These are phyloP conservation scores for Halophytophthora polymorphica DNA, from an alignment of 352 stramenopile species.

Conservation along the genomic window DNA sequence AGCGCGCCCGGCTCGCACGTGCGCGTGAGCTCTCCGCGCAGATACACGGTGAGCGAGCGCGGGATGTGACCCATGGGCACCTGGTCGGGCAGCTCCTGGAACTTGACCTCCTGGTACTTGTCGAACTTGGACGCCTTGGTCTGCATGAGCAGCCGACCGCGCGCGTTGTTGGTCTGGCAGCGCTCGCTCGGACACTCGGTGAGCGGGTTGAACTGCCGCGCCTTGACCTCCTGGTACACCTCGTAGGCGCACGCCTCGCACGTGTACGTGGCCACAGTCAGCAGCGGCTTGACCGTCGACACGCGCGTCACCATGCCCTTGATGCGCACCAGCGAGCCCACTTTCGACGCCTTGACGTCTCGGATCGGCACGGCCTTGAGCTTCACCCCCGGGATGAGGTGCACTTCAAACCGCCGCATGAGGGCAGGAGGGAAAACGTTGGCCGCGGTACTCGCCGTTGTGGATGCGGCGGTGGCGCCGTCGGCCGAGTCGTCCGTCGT, in stretches of 20 bases:
- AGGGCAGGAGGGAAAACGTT: slow-evolving; percentile 91
- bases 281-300: slow-evolving; percentile 97
- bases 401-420: slow-evolving; percentile 89
- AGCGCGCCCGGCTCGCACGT: slow-evolving; percentile 94
- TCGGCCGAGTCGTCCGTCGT: slow-evolving; percentile 12
- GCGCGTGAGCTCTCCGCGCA: slow-evolving; percentile 92
- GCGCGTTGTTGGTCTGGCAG: slow-evolving; percentile 81
- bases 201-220: slow-evolving; percentile 93
- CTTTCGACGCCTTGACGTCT: slow-evolving; percentile 92
- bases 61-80: slow-evolving; percentile 99
- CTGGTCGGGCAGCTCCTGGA: slow-evolving; percentile 92
- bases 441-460: slow-evolving; percentile 20
- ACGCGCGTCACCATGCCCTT: slow-evolving; percentile 98
- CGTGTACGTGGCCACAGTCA: slow-evolving; percentile 97
- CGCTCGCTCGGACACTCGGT: slow-evolving; percentile 86
- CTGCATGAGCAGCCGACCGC: slow-evolving; percentile 91
- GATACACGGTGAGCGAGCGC: slow-evolving; percentile 89
- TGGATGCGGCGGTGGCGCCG: slow-evolving; percentile 19
- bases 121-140: slow-evolving; percentile 98
- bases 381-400: slow-evolving; percentile 80
- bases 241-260: slow-evolving; percentile 96
- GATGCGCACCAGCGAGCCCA: slow-evolving; percentile 96
- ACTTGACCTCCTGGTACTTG: slow-evolving; percentile 99
- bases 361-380: slow-evolving; percentile 89
- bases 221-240: slow-evolving; percentile 95